Base-by-base conservation (phyloP, 1,139 yeast species). In the Scheffersomyces titani region DNA sequence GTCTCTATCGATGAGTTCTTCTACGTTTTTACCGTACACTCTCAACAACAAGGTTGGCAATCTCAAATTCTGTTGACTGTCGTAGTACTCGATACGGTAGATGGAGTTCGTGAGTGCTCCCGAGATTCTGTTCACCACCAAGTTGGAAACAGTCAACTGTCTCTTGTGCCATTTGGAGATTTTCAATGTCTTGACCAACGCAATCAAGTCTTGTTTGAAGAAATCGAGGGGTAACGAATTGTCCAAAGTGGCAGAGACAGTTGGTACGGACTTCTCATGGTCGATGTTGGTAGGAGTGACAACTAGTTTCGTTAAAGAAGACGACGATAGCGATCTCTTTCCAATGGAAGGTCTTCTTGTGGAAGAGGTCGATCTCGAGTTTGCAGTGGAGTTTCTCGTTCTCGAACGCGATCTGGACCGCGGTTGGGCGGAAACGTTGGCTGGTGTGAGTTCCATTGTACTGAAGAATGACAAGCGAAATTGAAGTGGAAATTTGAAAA, bases 81-180 rank as follows among this genome's bases (percentile, higher is more conserved):
- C 78, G 56, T 62, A 65, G 59, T 77, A 83, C 55, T 81, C 80
- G 6, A 92, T 82, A 64, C 87, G 86, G 71, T 90, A 92, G 55
- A 94, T 90, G 36, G 96, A 89, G 70, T 94, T 94, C 30, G 99
- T 94, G 70, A 94, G 80, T 0, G 99, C 99, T 13, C 99, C 98
- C 36, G 91, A 85, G 54, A 94, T 90, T 63, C 97, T 81, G 51
- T 64, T 67, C 19, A 80, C 74, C 19, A 72, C 74, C 55, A 93
- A 67, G 57, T 80, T 81, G 21, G 88, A 71, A 22, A 78, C 78
- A 22, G 69, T 55, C 67, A 82, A 64, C 49, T 70, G 74, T 53
- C 77, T 72, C 59, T 77, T 77, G 63, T 85, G 85, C 99, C 99
- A 94, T 70, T 89, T 88, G 51, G 92, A 84, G 54, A 94, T 84